Evolutionary conservation across 352 stramenopile species (phyloP), one percentile per base, ranked within the genome.

Genomic region (Phytopythium aichiense): DNA sequence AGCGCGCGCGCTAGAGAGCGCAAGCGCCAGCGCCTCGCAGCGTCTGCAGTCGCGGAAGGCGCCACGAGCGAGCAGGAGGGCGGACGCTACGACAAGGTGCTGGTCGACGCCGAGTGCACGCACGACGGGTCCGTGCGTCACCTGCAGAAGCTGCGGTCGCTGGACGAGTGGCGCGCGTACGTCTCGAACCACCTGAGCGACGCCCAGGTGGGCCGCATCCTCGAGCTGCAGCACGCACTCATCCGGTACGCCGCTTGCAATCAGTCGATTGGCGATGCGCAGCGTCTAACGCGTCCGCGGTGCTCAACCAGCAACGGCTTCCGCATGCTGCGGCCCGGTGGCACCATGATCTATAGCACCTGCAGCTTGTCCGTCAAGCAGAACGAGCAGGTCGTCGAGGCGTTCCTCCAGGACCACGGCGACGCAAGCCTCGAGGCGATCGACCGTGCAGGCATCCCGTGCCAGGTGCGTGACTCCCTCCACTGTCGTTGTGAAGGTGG

Each of bases 31-130:
- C 81, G 77, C 51, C 42, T 77, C 31, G n/a, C 71, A 13, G 40
- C 15, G 35, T 40, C 35, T 40, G 22, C 66, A 18, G 33, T 65
- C 37, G 56, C 76, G 23, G 51, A 40, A 30, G 15, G 9, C 8
- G 31, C 1, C 5, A 16, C 15, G 12, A 38, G 1, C 1, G n/a
- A 18, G 15, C 25, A 55, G 8, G n/a, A 30, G 20, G 61, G 61
- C 11, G 45, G 63, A 42, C 63, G 87, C 42, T 98, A 97, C 73
- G 93, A 99, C 69, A 89, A 93, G 60, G 92, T 99, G 13, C 77
- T 99, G 33, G 92, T 99, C 5, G 96, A 99, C 79, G 96, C 94
- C 31, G 94, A 98, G 72, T 99, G 96, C 68, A 98, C 89, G 22
- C 96, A 97, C 56, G 96, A 99, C 74, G 94, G 96, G 31, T 98